Conservation (phyloP, 345 rosid species). For the Rhodomyrtus tomentosa region DNA sequence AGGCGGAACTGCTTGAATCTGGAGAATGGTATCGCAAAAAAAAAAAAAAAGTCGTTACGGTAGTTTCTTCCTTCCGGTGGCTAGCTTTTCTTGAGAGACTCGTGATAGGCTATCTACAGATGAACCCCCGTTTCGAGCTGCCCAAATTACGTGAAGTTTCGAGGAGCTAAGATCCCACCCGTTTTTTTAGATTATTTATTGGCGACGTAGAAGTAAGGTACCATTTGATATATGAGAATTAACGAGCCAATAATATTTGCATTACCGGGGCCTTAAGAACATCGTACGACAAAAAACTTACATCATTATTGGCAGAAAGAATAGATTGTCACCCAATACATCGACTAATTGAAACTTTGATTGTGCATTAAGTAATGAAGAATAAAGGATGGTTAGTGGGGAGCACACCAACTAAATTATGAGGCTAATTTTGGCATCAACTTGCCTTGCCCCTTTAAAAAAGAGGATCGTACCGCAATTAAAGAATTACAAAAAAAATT, state of each 20-base stretch:
- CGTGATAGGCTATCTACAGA: too few relatives aligned
- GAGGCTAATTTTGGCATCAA: neutral
- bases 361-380: neutral
- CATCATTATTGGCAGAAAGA: neutral
- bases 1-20: neutral
- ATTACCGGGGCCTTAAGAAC: too few relatives aligned
- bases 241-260: too few relatives aligned
- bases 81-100: neutral
- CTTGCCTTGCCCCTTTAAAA: neutral
- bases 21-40: too few relatives aligned
- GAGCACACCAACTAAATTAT: neutral
- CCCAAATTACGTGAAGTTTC: rapidly evolving
- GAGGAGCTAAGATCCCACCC: neutral
- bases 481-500: neutral
- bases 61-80: rapidly evolving
- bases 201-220: too few relatives aligned
- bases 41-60: rapidly evolving
- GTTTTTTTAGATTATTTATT: too few relatives aligned
- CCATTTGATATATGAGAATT: too few relatives aligned
- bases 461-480: neutral
- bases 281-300: rapidly evolving
- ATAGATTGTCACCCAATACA: too few relatives aligned
- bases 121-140: neutral
- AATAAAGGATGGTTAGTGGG: neutral
- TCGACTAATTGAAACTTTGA: neutral